Percentiles rank a stretch among this genome's conserved stretches.
These are phyloP conservation scores for Bacidia gigantensis DNA, from an alignment of 495 filamentous ascomycete genomes.

Conservation along the genomic window DNA sequence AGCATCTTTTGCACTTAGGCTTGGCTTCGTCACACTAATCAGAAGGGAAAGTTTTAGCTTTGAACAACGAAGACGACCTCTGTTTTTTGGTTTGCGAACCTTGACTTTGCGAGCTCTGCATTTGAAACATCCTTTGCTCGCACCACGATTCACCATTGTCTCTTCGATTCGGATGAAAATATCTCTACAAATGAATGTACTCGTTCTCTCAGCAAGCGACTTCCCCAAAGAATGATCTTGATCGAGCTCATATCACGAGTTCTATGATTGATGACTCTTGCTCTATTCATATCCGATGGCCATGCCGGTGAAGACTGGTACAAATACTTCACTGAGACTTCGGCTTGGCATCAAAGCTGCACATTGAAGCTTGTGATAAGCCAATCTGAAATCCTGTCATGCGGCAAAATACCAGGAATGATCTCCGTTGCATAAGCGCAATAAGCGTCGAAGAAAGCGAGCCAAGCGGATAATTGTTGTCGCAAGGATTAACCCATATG, in stretches of 20 bases:
- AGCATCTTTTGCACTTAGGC: background rate
- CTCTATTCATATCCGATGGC: too few relatives aligned
- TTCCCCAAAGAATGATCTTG: too few relatives aligned
- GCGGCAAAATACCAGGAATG: background rate
- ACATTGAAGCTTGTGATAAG: too few relatives aligned
- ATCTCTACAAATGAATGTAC: too few relatives aligned
- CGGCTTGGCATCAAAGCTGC: too few relatives aligned
- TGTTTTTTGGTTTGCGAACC: background rate
- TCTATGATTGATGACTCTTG: too few relatives aligned
- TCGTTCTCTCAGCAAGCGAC: too few relatives aligned
- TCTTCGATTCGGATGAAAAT: background rate
- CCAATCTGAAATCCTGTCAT: too few relatives aligned
- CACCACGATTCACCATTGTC: background rate
- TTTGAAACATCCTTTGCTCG: background rate
- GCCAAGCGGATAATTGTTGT: background rate
- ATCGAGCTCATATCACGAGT: too few relatives aligned
- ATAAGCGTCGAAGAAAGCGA: background rate
- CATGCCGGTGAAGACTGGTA: too few relatives aligned
- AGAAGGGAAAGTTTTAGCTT: background rate
- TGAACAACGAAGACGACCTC: background rate
- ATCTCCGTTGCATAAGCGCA: background rate
- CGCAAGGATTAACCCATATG: background rate
- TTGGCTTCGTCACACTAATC: background rate
- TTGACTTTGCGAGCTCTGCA: slow-evolving; percentile 5
- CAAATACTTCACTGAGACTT: too few relatives aligned